These are phyloP conservation scores for Populus alba DNA, from an alignment of 345 rosid species.

Conservation along the genomic window DNA sequence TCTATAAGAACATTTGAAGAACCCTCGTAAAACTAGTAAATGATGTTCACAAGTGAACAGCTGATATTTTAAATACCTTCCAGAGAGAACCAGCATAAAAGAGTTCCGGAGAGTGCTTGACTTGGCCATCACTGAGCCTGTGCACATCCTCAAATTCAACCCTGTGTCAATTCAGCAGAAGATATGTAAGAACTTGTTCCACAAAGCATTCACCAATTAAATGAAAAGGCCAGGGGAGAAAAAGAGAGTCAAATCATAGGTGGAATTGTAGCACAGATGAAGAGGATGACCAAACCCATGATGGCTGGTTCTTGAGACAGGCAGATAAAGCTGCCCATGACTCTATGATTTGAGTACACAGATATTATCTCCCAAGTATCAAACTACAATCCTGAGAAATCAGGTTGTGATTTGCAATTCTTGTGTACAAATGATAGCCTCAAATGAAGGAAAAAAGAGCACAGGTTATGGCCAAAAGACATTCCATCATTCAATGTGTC, in stretches of 20 bases:
- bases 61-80: slow-evolving; percentile 61
- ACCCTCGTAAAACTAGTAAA: background rate
- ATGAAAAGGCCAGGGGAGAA: background rate
- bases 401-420: no score
- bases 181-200: background rate
- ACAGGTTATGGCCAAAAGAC: background rate
- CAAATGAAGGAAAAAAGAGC: background rate
- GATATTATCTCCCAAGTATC: background rate
- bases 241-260: background rate
- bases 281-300: background rate
- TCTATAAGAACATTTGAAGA: slow-evolving; percentile 4
- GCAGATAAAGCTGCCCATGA: background rate
- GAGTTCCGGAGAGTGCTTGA: slow-evolving; percentile 86
- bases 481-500: background rate
- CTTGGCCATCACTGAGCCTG: slow-evolving; percentile 92
- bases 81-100: slow-evolving; percentile 96
- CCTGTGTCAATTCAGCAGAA: slow-evolving; percentile 35
- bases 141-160: slow-evolving; percentile 88
- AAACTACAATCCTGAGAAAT: no score
- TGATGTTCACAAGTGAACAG: background rate
- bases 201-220: background rate
- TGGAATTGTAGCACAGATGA: background rate
- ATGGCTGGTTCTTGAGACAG: background rate
- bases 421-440: background rate
- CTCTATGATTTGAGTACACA: background rate